Conservation (phyloP, 805 yeast species). For the Kuraishia capsulata region DNA sequence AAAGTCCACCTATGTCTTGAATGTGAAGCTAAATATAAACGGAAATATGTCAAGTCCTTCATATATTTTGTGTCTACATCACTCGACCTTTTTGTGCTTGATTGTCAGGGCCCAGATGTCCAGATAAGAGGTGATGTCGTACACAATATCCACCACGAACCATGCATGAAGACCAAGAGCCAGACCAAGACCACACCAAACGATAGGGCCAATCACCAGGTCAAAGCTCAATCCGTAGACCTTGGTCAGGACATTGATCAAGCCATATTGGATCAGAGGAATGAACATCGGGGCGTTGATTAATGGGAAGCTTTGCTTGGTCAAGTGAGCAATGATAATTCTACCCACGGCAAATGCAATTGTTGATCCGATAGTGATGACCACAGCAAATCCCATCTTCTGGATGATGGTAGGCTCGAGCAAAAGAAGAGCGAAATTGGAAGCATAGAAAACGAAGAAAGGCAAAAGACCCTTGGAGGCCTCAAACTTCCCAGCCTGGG, state of each 20-base stretch:
- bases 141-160: constrained; percentile 70
- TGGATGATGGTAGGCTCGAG: constrained; percentile 44
- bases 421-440: constrained; percentile 37
- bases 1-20: no score
- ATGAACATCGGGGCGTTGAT: constrained; percentile 62
- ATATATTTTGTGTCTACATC: no score
- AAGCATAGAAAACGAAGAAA: constrained; percentile 43
- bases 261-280: constrained; percentile 41
- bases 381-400: constrained; percentile 41
- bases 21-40: no score
- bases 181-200: constrained; percentile 61
- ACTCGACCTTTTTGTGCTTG: constrained; percentile 57
- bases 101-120: constrained; percentile 83
- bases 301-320: constrained; percentile 69
- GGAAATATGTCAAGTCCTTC: no score
- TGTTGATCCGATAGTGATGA: constrained; percentile 63
- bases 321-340: constrained; percentile 80
- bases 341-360: constrained; percentile 87
- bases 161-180: constrained; percentile 60
- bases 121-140: constrained; percentile 68
- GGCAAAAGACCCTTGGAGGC: constrained; percentile 59
- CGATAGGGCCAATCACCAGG: constrained; percentile 37
- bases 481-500: constrained; percentile 19
- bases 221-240: constrained; percentile 29
- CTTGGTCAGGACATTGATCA: constrained; percentile 24